Conservation (phyloP, 192 early-diverging fungal species). For the Backusella luteola region DNA sequence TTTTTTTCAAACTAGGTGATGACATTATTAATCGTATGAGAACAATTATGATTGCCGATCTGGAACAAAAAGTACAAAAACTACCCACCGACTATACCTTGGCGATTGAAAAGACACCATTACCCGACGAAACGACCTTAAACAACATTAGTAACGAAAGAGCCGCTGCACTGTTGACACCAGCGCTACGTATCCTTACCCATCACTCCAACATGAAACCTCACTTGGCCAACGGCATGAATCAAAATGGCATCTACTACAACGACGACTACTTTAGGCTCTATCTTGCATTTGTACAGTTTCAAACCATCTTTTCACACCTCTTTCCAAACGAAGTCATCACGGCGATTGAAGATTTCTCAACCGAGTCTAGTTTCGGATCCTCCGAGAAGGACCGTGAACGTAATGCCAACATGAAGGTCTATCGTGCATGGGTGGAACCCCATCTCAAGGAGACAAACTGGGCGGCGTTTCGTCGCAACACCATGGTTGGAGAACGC, state of each 20-base stretch:
- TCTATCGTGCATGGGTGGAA: constrained; percentile 35
- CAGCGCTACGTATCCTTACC: constrained; percentile 23
- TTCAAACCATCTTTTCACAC: constrained; percentile 26
- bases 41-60: constrained; percentile 26
- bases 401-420: constrained; percentile 38
- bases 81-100: constrained; percentile 27
- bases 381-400: constrained; percentile 28
- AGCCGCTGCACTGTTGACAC: constrained; percentile 19
- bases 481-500: constrained; percentile 38
- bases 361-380: not conserved
- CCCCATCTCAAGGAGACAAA: constrained; percentile 34
- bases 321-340: constrained; percentile 31
- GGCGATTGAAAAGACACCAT: constrained; percentile 10
- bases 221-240: constrained; percentile 41
- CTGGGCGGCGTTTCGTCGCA: constrained; percentile 42
- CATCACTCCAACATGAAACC: constrained; percentile 37
- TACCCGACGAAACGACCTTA: not conserved
- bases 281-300: constrained; percentile 41
- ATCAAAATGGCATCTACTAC: constrained; percentile 45
- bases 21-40: constrained; percentile 39
- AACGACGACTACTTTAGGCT: constrained; percentile 39
- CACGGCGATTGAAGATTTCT: not conserved
- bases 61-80: constrained; percentile 32
- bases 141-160: not conserved
- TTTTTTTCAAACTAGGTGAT: constrained; percentile 25